These are phyloP conservation scores for Saccharomycopsis vini DNA, from an alignment of 805 yeast genomes.

Conservation along the genomic window DNA sequence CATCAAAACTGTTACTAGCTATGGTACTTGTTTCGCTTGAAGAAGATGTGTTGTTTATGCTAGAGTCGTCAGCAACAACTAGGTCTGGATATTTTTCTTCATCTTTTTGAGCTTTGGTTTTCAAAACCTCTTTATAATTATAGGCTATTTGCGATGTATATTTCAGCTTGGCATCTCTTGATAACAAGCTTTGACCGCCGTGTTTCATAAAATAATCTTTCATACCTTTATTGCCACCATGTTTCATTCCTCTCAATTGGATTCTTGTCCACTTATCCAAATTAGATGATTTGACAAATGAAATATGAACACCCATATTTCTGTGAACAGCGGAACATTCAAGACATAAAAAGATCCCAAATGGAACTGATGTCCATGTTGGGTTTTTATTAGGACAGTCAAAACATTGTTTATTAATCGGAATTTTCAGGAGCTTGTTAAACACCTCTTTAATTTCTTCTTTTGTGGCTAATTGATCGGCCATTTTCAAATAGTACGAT, in stretches of 20 bases:
- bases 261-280: conserved; percentile 91
- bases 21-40: conserved; percentile 24
- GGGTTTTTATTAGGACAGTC: conserved; percentile 94
- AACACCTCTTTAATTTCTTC: conserved; percentile 65
- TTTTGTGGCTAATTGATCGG: conserved; percentile 39
- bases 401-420: conserved; percentile 79
- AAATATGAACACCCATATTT: conserved; percentile 89
- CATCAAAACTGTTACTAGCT: conserved; percentile 47
- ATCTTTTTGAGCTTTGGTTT: conserved; percentile 58
- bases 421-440: conserved; percentile 48
- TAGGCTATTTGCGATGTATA: conserved; percentile 76
- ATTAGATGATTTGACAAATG: conserved; percentile 87
- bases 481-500: too few relatives aligned
- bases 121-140: conserved; percentile 72
- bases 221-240: conserved; percentile 87
- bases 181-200: conserved; percentile 69
- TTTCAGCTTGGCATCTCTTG: conserved; percentile 60
- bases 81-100: conserved; percentile 62
- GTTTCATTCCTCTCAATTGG: conserved; percentile 84
- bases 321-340: conserved; percentile 96
- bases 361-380: conserved; percentile 97
- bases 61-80: conserved; percentile 51
- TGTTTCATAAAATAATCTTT: conserved; percentile 75
- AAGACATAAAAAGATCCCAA: conserved; percentile 84
- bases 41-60: conserved; percentile 22